Evolutionary conservation across 208 protist genomes (phyloP).

Genomic region (Crithidia brevicula): DNA sequence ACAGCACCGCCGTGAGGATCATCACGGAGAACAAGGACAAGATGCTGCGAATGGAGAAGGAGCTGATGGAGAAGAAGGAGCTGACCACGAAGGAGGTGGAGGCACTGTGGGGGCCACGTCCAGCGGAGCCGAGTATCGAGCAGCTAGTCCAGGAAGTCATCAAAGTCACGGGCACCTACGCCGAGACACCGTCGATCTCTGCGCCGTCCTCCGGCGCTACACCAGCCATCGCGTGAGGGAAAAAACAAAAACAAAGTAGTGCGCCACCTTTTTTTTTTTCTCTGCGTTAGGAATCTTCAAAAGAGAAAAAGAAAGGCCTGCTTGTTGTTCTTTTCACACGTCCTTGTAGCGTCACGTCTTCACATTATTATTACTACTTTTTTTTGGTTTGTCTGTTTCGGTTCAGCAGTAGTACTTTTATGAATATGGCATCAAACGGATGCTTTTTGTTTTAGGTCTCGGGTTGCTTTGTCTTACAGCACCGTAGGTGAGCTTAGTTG

Average conservation of each 20-base stretch:
- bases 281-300: too few relatives aligned
- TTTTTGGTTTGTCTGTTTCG: background rate
- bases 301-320: too few relatives aligned
- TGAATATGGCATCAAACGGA: too few relatives aligned
- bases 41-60: slow-evolving; percentile 51
- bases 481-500: too few relatives aligned
- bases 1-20: slow-evolving; percentile 60
- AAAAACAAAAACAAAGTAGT: background rate
- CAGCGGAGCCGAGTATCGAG: slow-evolving; percentile 62
- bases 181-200: background rate
- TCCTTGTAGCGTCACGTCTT: background rate
- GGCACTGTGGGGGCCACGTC: slow-evolving; percentile 72
- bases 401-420: background rate
- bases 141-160: slow-evolving; percentile 46
- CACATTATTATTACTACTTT: background rate
- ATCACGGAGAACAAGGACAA: slow-evolving; percentile 59
- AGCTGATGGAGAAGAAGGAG: slow-evolving; percentile 85
- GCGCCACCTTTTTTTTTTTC: background rate
- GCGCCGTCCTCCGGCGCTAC: background rate
- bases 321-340: too few relatives aligned
- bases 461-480: too few relatives aligned
- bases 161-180: slow-evolving; percentile 17
- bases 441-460: too few relatives aligned
- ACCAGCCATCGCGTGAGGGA: slow-evolving; percentile 1
- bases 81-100: slow-evolving; percentile 73